phyloP scores from a whole-genome alignment of 2,329 filamentous ascomycete species.

The Simplicillium aogashimaense region DNA sequence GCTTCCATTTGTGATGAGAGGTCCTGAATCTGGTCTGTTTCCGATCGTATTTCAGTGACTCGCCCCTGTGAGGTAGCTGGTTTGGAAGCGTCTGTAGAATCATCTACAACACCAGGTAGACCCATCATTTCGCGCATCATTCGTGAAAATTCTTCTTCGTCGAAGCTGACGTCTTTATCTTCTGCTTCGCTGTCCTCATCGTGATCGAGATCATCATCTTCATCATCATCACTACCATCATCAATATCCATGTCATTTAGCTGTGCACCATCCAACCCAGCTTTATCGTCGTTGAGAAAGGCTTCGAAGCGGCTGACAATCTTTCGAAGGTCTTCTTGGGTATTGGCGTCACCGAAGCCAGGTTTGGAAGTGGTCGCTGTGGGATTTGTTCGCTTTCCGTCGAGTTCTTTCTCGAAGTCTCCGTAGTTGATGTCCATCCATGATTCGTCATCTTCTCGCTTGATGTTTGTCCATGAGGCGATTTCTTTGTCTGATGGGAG shows the following conservation, averaged over 20 bases:
- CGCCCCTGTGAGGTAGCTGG: too few species aligned
- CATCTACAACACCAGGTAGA: slow-evolving; percentile 25
- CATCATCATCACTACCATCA: slow-evolving; percentile 39
- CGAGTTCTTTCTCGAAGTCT: slow-evolving; percentile 77
- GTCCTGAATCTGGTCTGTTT: slow-evolving; percentile 52
- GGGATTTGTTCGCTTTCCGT: slow-evolving; percentile 29
- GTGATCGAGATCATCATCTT: slow-evolving; percentile 40
- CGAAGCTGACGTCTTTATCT: slow-evolving; percentile 67
- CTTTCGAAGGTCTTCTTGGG: slow-evolving; percentile 71
- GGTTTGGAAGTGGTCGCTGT: slow-evolving; percentile 20
- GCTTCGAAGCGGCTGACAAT: slow-evolving; percentile 91
- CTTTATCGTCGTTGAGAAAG: slow-evolving; percentile 78
- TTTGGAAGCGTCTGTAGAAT: too few species aligned
- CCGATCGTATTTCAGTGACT: slow-evolving; percentile 14
- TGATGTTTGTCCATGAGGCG: slow-evolving; percentile 48
- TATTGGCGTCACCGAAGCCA: slow-evolving; percentile 56
- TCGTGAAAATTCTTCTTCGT: slow-evolving; percentile 72
- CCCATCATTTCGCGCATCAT: slow-evolving; percentile 96
- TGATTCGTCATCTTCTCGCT: slow-evolving; percentile 68
- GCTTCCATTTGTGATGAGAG: slow-evolving; percentile 62
- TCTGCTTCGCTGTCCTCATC: slow-evolving; percentile 53
- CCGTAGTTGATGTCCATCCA: slow-evolving; percentile 91
- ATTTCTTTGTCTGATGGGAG: slow-evolving; percentile 73
- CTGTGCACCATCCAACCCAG: slow-evolving; percentile 70
- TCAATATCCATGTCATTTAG: slow-evolving; percentile 62